A percentile compares a stretch with the other conserved stretches of the same genome.
Conservation (phyloP, 345 rosid species). For the Eucalyptus tenuipes region DNA sequence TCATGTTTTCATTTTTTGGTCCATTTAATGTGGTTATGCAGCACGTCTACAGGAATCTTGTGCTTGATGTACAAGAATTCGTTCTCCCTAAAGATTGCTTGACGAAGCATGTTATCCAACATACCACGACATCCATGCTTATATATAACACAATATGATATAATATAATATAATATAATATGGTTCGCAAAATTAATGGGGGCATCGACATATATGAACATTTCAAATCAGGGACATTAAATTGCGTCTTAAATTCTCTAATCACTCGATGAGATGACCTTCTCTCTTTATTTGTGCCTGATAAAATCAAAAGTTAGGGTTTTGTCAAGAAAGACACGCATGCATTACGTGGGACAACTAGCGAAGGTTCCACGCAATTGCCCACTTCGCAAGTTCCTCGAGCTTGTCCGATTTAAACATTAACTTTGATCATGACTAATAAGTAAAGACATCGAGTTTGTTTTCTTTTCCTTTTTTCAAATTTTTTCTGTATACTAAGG, state of each 20-base stretch:
- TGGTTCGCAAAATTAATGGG: neutral
- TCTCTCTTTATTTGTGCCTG: neutral
- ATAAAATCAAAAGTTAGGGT: neutral
- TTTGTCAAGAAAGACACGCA: neutral
- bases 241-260: neutral
- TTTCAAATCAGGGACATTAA: neutral
- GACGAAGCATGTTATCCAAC: neutral
- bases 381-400: neutral
- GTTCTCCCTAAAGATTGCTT: neutral
- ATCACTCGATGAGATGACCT: neutral
- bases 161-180: too few species aligned
- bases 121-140: neutral
- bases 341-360: neutral
- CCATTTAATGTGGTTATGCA: neutral
- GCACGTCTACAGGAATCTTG: neutral
- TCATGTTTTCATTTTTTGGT: neutral
- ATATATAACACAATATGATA: neutral
- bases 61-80: neutral
- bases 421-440: neutral
- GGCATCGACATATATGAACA: neutral
- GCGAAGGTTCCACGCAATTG: neutral
- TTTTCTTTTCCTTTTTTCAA: neutral
- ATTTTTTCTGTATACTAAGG: too few species aligned
- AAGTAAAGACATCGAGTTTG: neutral
- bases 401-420: neutral